A percentile compares a stretch with the other conserved stretches of the same genome.
Evolutionary conservation across 352 stramenopile genomes (phyloP).

Genomic region (Phytopythium ostracodes): DNA sequence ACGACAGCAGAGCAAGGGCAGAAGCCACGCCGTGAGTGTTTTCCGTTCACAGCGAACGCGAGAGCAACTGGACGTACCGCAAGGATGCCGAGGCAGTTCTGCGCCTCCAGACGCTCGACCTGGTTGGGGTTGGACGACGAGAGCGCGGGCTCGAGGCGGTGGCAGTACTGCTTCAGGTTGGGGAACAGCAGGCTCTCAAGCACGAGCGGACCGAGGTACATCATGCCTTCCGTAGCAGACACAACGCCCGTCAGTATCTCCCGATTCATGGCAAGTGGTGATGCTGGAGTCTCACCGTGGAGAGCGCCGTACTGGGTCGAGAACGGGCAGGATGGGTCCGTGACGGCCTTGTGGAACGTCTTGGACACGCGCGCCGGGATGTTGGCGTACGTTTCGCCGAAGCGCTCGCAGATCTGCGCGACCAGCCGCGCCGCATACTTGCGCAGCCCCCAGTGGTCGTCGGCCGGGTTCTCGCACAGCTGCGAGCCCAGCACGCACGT

Average conservation of each 20-base stretch:
- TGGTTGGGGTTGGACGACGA: constrained; percentile 68
- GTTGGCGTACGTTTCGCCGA: constrained; percentile 89
- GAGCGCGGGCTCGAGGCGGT: constrained; percentile 76
- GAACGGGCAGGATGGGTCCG: constrained; percentile 68
- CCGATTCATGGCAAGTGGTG: too few relatives aligned
- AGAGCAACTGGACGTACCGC: constrained; percentile 40
- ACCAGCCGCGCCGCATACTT: constrained; percentile 79
- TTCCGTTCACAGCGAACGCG: not conserved
- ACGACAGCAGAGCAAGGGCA: too few relatives aligned
- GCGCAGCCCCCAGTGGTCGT: constrained; percentile 91
- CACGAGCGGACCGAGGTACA: constrained; percentile 89
- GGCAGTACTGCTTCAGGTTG: constrained; percentile 85
- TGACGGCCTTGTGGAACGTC: constrained; percentile 87
- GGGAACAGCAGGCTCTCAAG: constrained; percentile 93
- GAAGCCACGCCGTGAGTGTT: constrained; percentile 4
- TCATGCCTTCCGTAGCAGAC: constrained; percentile 41
- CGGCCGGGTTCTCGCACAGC: constrained; percentile 78
- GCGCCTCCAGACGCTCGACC: constrained; percentile 76
- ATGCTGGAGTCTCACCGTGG: constrained; percentile 50
- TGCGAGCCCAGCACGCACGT: constrained; percentile 91
- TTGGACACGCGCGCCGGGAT: constrained; percentile 91
- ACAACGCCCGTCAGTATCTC: not conserved
- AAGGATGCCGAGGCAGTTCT: constrained; percentile 84
- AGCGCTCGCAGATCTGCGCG: constrained; percentile 80
- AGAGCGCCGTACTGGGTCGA: constrained; percentile 92